A percentile compares a stretch with the other conserved stretches of the same genome.
Evolutionary conservation across 2,329 filamentous ascomycete species (phyloP).

Genomic region (Colletotrichum nymphaeae): DNA sequence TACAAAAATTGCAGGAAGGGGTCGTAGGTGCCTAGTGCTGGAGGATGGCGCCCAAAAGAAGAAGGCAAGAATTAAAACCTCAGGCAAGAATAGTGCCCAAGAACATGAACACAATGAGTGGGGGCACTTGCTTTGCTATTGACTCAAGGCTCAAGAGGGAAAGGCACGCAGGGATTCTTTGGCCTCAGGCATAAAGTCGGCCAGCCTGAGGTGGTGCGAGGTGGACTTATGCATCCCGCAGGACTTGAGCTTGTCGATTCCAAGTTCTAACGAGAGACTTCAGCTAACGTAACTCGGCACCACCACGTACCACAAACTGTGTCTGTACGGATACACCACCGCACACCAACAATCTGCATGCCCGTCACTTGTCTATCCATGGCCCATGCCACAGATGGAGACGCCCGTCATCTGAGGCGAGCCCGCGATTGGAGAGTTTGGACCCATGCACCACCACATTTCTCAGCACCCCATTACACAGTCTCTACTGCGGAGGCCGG

Average conservation of each 20-base stretch:
- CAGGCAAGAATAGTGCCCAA: background rate
- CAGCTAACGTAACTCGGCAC: background rate
- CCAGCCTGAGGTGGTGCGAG: background rate
- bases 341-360: slow-evolving; percentile 12
- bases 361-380: slow-evolving; percentile 1
- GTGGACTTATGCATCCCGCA: background rate
- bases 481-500: background rate
- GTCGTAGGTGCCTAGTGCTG: background rate
- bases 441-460: background rate
- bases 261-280: background rate
- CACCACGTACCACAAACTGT: background rate
- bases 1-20: background rate
- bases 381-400: slow-evolving; percentile 16
- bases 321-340: background rate
- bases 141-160: background rate
- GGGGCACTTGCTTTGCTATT: background rate
- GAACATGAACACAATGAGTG: background rate
- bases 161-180: too few species aligned
- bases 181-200: slow-evolving; percentile 1
- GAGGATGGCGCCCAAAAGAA: background rate
- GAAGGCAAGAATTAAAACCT: background rate
- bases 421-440: slow-evolving; percentile 31
- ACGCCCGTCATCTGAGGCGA: slow-evolving; percentile 14
- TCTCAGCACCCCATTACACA: slow-evolving; percentile 8
- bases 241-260: background rate